Percentiles rank a stretch among this genome's conserved stretches.
These are phyloP conservation scores for Tulasnella sp. DNA, from an alignment of 768 basidiomycete genomes.

Conservation along the genomic window DNA sequence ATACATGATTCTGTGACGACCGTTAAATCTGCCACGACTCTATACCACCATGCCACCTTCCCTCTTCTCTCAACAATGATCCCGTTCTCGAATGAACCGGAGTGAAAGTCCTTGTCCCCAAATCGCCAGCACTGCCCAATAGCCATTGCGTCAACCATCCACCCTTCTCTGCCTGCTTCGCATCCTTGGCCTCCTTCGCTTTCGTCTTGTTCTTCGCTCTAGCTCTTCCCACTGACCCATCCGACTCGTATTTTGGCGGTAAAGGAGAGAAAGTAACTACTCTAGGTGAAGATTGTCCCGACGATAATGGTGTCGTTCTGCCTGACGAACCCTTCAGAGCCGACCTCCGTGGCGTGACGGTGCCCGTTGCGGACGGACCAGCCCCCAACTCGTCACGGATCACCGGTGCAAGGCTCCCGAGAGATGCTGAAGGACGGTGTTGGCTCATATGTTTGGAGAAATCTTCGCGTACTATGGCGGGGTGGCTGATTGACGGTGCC, in stretches of 20 bases:
- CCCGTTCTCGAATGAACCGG: conserved; percentile 1
- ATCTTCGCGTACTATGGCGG: not conserved
- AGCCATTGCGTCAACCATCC: conserved; percentile 18
- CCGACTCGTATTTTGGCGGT: conserved; percentile 16
- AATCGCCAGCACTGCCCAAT: not conserved
- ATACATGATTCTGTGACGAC: not conserved
- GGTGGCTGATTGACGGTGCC: not conserved
- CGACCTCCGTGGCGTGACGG: not conserved
- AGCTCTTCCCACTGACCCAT: conserved; percentile 1
- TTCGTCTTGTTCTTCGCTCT: conserved; percentile 2
- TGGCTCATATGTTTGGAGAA: not conserved
- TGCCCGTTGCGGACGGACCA: not conserved
- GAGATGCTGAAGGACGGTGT: not conserved
- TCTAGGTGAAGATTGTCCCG: conserved; percentile 1
- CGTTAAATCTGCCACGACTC: conserved; percentile 17
- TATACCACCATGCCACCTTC: conserved; percentile 2
- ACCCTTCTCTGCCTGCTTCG: conserved; percentile 9
- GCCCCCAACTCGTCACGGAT: not conserved
- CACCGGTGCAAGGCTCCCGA: not conserved
- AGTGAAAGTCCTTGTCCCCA: not conserved
- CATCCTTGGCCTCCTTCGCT: conserved; percentile 3
- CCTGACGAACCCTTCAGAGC: conserved; percentile 8
- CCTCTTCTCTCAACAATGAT: conserved; percentile 5
- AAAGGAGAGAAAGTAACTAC: conserved; percentile 13
- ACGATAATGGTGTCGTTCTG: conserved; percentile 9